A percentile compares a stretch with the other conserved stretches of the same genome.
Conservation (phyloP, 371 early-diverging fungal genomes). For the Nosema muscidifuracis region DNA sequence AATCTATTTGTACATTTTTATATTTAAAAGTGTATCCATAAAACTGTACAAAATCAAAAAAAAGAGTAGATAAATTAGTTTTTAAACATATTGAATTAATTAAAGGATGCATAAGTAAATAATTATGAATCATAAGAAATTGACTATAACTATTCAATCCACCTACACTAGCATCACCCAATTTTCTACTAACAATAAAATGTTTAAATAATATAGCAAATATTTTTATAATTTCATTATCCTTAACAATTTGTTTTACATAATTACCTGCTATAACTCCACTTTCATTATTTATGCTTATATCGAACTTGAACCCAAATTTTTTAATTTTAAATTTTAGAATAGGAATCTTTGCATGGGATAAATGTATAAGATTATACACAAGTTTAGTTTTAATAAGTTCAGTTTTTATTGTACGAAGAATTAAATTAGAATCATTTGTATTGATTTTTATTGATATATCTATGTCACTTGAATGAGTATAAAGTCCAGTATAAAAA, state of each 20-base stretch:
- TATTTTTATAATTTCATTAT: slow-evolving; percentile 65
- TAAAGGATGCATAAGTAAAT: slow-evolving; percentile 74
- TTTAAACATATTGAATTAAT: too few species aligned
- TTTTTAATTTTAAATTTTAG: slow-evolving; percentile 72
- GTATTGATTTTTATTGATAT: slow-evolving; percentile 27
- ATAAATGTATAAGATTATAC: slow-evolving; percentile 34
- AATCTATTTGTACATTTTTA: slow-evolving; percentile 20
- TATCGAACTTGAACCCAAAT: slow-evolving; percentile 72
- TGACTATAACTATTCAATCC: slow-evolving; percentile 85
- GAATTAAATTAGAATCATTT: slow-evolving; percentile 17
- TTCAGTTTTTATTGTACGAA: slow-evolving; percentile 28
- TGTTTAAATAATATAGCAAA: slow-evolving; percentile 73
- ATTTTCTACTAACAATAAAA: slow-evolving; percentile 67
- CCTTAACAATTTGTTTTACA: slow-evolving; percentile 65
- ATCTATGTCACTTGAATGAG: slow-evolving; percentile 53
- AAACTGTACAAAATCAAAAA: slow-evolving; percentile 85
- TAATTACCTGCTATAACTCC: slow-evolving; percentile 67
- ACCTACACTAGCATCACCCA: slow-evolving; percentile 82
- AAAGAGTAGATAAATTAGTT: slow-evolving; percentile 66
- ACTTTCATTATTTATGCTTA: slow-evolving; percentile 69
- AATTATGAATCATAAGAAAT: slow-evolving; percentile 71
- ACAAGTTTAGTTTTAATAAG: slow-evolving; percentile 3
- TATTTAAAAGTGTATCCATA: slow-evolving; percentile 68
- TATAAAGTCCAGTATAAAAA: slow-evolving; percentile 23
- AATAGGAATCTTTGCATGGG: slow-evolving; percentile 71